phyloP scores from a whole-genome alignment of 1,284 basidiomycete species.

The Heliocybe sulcata region DNA sequence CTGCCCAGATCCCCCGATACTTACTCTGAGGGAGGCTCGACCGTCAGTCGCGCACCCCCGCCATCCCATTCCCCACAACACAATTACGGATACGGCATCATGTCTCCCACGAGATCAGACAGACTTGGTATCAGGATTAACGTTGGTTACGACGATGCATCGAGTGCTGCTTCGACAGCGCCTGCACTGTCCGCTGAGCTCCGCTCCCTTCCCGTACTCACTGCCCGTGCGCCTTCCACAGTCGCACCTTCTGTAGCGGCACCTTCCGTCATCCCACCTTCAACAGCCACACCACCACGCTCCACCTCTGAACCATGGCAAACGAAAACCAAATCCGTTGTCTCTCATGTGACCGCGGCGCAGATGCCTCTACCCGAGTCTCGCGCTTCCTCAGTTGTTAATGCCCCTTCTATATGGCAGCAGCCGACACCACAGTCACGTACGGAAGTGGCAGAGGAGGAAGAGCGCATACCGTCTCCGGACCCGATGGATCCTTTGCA shows the following conservation, averaged over 20 bases:
- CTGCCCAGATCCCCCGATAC: background rate
- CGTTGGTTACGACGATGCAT: background rate
- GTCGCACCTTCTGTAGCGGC: background rate
- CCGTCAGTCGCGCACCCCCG: background rate
- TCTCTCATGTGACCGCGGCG: background rate
- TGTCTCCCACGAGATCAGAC: background rate
- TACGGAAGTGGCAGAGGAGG: background rate
- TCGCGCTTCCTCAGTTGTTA: background rate
- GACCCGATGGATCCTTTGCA: background rate
- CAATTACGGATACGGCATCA: background rate
- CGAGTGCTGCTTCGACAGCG: background rate
- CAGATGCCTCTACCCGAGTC: background rate
- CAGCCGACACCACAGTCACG: background rate
- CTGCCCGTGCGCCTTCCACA: background rate
- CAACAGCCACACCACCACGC: background rate
- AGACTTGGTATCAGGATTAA: background rate
- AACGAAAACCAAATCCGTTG: background rate
- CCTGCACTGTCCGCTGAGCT: background rate
- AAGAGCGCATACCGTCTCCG: background rate
- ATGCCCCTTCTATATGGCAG: background rate
- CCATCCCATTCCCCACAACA: background rate
- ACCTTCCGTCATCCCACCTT: background rate
- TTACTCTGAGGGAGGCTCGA: background rate
- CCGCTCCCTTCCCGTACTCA: background rate
- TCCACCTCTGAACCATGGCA: background rate